Conservation (phyloP, 2,329 filamentous ascomycete species). For the Pseudogymnoascus sp. region DNA sequence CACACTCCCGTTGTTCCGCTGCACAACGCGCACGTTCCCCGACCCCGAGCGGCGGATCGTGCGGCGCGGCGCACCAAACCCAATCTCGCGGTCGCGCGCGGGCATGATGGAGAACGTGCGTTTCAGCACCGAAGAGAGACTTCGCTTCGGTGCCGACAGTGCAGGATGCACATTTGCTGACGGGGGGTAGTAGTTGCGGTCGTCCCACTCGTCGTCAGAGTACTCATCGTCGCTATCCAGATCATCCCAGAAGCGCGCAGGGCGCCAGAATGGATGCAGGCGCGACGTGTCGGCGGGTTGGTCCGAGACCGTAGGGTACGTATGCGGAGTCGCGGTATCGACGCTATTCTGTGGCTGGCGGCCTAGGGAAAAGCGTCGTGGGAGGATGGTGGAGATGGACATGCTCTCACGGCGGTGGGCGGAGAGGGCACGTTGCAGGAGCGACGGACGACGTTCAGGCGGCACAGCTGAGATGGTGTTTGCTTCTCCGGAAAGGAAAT, state of each 20-base stretch:
- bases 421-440: slow-evolving; percentile 46
- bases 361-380: slow-evolving; percentile 47
- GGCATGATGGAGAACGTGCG: slow-evolving; percentile 57
- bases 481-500: slow-evolving; percentile 37
- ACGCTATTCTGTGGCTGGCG: slow-evolving; percentile 26
- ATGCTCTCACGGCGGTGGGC: slow-evolving; percentile 32
- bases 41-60: slow-evolving; percentile 54
- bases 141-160: slow-evolving; percentile 40
- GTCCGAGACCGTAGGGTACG: slow-evolving; percentile 39
- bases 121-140: slow-evolving; percentile 39
- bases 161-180: neutral
- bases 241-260: slow-evolving; percentile 40
- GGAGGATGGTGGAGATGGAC: slow-evolving; percentile 43
- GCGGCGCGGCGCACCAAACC: slow-evolving; percentile 36
- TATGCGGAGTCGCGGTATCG: slow-evolving; percentile 21
- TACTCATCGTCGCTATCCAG: slow-evolving; percentile 32
- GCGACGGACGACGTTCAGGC: slow-evolving; percentile 41
- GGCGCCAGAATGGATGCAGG: slow-evolving; percentile 57
- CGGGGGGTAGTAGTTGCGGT: slow-evolving; percentile 6
- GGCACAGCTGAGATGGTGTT: slow-evolving; percentile 33
- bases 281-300: slow-evolving; percentile 46
- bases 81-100: slow-evolving; percentile 29
- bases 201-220: slow-evolving; percentile 18
- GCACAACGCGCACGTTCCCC: slow-evolving; percentile 54
- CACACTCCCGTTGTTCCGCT: slow-evolving; percentile 38